phyloP scores from a whole-genome alignment of 192 early-diverging fungal genomes.

The Coemansia sp. region DNA sequence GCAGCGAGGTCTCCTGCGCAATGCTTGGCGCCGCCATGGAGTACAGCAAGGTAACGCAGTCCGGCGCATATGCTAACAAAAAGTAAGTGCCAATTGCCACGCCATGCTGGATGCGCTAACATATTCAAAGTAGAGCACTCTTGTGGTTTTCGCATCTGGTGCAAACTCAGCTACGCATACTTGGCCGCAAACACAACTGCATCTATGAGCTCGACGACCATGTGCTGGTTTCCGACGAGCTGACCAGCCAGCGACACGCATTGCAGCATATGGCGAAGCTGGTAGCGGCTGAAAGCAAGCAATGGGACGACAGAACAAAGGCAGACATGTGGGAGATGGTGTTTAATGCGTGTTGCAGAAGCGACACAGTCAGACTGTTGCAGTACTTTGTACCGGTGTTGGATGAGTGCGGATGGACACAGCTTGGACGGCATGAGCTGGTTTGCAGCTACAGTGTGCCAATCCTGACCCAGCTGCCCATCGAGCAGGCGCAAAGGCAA shows the following conservation, averaged over 20 bases:
- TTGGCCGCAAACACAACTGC: too few species aligned
- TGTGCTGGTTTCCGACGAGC: slow-evolving; percentile 5
- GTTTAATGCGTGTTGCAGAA: slow-evolving; percentile 26
- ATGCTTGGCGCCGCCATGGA: slow-evolving; percentile 34
- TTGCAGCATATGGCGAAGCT: slow-evolving; percentile 20
- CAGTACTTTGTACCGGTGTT: slow-evolving; percentile 20
- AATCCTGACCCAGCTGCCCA: slow-evolving; percentile 11
- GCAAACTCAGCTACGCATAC: not conserved
- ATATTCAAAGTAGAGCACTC: slow-evolving; percentile 19
- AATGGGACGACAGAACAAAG: not conserved
- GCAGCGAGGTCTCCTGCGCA: slow-evolving; percentile 17
- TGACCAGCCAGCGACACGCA: slow-evolving; percentile 5
- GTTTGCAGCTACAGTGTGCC: slow-evolving; percentile 9
- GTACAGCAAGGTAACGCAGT: slow-evolving; percentile 39
- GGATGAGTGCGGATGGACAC: slow-evolving; percentile 32
- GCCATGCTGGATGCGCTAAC: not conserved
- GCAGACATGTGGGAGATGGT: slow-evolving; percentile 18
- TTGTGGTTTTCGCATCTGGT: slow-evolving; percentile 34
- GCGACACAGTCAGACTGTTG: slow-evolving; percentile 4
- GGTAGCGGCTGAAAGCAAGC: not conserved
- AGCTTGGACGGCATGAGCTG: slow-evolving; percentile 23
- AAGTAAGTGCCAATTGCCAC: slow-evolving; percentile 12
- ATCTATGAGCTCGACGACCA: not conserved
- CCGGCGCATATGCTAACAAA: slow-evolving; percentile 39
- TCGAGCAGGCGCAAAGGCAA: slow-evolving; percentile 16